Percentiles rank a stretch among this genome's conserved stretches.
These are phyloP conservation scores for Cubamyces sp. DNA, from an alignment of 768 basidiomycete genomes.

Conservation along the genomic window DNA sequence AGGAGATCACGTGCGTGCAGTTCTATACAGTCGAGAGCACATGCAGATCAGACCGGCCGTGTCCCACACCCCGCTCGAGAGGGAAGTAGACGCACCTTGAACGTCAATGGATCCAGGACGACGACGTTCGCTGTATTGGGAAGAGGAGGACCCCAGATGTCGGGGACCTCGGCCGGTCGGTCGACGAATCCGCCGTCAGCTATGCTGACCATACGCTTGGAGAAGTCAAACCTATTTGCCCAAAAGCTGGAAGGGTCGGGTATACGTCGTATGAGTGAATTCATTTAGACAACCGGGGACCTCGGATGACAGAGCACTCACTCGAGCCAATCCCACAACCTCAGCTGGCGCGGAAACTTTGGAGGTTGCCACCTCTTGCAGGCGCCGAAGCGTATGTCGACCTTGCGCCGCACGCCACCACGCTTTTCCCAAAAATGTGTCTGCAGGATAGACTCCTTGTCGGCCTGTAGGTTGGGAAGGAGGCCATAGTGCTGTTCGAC, in stretches of 20 bases:
- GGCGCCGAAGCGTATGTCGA: constrained; percentile 28
- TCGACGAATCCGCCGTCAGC: constrained; percentile 43
- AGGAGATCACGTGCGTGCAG: constrained; percentile 5
- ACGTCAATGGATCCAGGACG: constrained; percentile 9
- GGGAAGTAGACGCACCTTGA: constrained; percentile 1
- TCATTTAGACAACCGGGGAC: constrained; percentile 5
- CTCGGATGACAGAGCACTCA: constrained; percentile 30
- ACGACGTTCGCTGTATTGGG: background rate
- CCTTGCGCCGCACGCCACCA: constrained; percentile 8
- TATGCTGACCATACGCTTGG: constrained; percentile 39
- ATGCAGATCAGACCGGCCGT: background rate
- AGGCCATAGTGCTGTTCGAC: constrained; percentile 43
- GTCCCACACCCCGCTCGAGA: background rate
- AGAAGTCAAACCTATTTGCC: constrained; percentile 44
- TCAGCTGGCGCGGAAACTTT: constrained; percentile 25
- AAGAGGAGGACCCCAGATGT: too few relatives aligned
- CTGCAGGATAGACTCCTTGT: constrained; percentile 10
- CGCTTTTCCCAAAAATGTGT: constrained; percentile 38
- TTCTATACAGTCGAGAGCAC: constrained; percentile 1
- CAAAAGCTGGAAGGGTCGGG: constrained; percentile 46
- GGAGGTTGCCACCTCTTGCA: constrained; percentile 22
- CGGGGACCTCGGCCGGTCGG: constrained; percentile 13
- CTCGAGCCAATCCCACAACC: constrained; percentile 48
- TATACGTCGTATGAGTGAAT: background rate
- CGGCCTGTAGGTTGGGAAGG: constrained; percentile 58